A percentile compares a stretch with the other conserved stretches of the same genome.
These are phyloP conservation scores for Beta corolliflora DNA, from an alignment of 179 eudicot genomes.

Conservation along the genomic window DNA sequence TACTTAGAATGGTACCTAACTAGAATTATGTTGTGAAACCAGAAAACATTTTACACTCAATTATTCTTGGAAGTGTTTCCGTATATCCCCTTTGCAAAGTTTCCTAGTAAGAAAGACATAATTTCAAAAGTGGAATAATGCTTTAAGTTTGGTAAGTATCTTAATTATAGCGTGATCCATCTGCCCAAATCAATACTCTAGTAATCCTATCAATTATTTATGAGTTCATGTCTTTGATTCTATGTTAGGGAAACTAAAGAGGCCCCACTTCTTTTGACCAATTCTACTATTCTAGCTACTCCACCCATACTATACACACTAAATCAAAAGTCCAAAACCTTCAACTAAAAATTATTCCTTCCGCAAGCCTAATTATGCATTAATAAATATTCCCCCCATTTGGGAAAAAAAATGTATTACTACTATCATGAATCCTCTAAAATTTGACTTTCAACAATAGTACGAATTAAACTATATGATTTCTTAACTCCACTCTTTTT, in stretches of 20 bases:
- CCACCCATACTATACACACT: slow-evolving; percentile 22
- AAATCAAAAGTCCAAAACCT: slow-evolving; percentile 11
- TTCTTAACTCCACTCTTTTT: not conserved
- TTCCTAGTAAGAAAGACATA: not conserved
- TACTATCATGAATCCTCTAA: not conserved
- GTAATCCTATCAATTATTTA: not conserved
- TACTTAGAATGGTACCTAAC: not conserved
- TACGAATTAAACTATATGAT: too few species aligned
- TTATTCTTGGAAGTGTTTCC: not conserved
- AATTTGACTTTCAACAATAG: not conserved
- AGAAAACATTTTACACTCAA: slow-evolving; percentile 6
- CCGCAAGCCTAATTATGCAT: not conserved
- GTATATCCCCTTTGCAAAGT: not conserved
- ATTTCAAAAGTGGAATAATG: slow-evolving; percentile 8
- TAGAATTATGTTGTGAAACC: not conserved
- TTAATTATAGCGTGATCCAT: slow-evolving; percentile 7
- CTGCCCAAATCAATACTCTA: slow-evolving; percentile 5
- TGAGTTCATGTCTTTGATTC: slow-evolving; percentile 21
- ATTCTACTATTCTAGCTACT: slow-evolving; percentile 34
- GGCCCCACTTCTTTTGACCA: slow-evolving; percentile 26
- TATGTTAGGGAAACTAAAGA: not conserved
- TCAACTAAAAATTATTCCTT: slow-evolving; percentile 20
- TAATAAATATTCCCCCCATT: not conserved
- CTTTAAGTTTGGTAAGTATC: slow-evolving; percentile 3
- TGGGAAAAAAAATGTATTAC: not conserved